Evolutionary conservation across 148 eudicot species (phyloP).

Genomic region (Rhododendron ovatum): DNA sequence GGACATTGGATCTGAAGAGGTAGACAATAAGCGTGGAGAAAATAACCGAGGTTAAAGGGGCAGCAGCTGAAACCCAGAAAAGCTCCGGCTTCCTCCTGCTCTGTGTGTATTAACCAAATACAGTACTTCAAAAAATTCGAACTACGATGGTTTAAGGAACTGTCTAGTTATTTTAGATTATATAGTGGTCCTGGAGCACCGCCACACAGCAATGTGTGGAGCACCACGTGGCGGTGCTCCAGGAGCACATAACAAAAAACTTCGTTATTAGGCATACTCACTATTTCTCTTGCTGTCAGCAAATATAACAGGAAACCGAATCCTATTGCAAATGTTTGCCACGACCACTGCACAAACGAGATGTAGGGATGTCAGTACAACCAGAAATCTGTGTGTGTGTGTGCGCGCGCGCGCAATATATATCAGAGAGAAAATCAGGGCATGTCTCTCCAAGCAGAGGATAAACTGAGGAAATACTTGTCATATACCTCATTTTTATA

Average conservation of each 20-base stretch:
- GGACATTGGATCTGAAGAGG: conserved; percentile 45
- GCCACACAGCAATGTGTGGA: too few species aligned
- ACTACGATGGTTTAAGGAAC: neutral
- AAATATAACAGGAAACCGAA: conserved; percentile 55
- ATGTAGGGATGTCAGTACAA: neutral
- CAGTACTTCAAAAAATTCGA: too few species aligned
- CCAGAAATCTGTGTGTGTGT: too few species aligned
- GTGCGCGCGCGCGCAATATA: too few species aligned
- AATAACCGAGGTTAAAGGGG: conserved; percentile 74
- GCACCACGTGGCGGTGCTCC: too few species aligned
- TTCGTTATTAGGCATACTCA: neutral
- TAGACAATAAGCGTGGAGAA: conserved; percentile 64
- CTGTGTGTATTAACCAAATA: neutral
- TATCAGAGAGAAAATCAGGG: too few species aligned
- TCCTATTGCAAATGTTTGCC: conserved; percentile 81
- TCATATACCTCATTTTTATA: too few species aligned
- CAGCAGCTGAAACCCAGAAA: conserved; percentile 17
- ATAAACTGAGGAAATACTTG: too few species aligned
- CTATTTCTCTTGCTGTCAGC: conserved; percentile 58
- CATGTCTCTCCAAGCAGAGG: too few species aligned
- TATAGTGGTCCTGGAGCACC: too few species aligned
- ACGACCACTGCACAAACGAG: conserved; percentile 67
- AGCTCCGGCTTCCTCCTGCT: neutral
- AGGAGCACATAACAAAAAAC: too few species aligned
- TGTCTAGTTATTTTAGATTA: too few species aligned